Conservation (phyloP, 208 protist genomes). For the Leishmania tarentolae region DNA sequence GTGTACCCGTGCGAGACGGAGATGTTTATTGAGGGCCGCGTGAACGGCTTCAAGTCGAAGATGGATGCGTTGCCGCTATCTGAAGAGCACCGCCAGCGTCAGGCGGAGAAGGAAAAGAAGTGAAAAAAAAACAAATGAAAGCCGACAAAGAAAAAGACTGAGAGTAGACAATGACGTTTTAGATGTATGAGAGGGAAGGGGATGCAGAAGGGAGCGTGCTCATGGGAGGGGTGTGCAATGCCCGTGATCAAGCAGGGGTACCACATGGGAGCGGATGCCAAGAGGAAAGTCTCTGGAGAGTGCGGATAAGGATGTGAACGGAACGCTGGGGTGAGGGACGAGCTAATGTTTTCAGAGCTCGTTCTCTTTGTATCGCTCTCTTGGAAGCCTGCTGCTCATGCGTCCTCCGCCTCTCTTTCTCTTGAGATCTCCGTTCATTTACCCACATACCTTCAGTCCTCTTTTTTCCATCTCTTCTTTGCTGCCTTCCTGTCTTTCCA, state of each 20-base stretch:
- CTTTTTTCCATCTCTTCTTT: not conserved
- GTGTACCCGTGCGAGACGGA: slow-evolving; percentile 80
- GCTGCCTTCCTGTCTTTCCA: not conserved
- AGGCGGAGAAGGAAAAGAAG: slow-evolving; percentile 39
- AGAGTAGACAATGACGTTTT: too few relatives aligned
- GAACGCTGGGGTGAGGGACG: not conserved
- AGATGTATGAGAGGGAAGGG: not conserved
- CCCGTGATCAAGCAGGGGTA: not conserved
- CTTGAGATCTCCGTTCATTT: not conserved
- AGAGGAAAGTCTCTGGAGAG: not conserved
- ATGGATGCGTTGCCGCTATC: slow-evolving; percentile 73
- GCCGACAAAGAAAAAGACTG: not conserved
- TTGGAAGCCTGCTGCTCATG: not conserved
- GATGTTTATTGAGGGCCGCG: slow-evolving; percentile 81
- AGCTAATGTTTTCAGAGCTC: not conserved
- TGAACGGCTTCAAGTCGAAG: slow-evolving; percentile 83
- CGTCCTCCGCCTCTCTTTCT: not conserved
- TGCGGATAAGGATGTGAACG: not conserved
- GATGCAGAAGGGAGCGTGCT: not conserved
- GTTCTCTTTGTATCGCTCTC: not conserved
- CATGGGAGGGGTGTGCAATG: not conserved
- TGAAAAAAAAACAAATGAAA: not conserved
- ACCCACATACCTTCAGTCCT: not conserved
- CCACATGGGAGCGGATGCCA: not conserved
- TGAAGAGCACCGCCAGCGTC: slow-evolving; percentile 54